These are phyloP conservation scores for Cystobasidium slooffiae DNA, from an alignment of 1,284 basidiomycete genomes.

Conservation along the genomic window DNA sequence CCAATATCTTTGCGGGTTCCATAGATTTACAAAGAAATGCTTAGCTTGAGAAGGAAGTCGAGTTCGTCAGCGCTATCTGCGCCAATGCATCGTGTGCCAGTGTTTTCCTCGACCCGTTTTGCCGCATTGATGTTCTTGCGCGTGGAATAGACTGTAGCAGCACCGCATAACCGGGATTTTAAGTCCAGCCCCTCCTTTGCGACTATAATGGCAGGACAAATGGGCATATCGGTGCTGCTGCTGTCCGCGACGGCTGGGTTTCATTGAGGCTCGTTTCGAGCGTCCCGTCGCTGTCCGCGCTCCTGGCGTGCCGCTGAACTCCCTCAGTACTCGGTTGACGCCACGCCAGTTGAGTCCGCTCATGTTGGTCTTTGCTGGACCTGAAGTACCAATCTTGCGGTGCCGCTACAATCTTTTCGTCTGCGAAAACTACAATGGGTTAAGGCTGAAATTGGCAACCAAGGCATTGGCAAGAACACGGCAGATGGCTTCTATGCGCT, in stretches of 20 bases:
- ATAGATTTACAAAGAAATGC: neutral
- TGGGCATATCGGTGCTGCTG: conserved; percentile 3
- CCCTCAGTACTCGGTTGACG: too few relatives aligned
- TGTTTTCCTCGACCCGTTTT: conserved; percentile 1
- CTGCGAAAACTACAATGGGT: neutral
- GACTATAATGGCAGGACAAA: neutral
- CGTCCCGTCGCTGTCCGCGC: too few relatives aligned
- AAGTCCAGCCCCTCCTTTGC: neutral
- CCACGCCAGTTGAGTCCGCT: too few relatives aligned
- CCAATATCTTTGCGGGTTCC: neutral
- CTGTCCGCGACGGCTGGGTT: conserved; percentile 4
- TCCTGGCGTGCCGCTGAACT: too few relatives aligned
- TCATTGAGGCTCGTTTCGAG: too few relatives aligned
- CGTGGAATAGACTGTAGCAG: neutral
- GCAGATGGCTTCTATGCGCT: conserved; percentile 11
- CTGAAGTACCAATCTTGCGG: too few relatives aligned
- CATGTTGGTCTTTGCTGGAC: too few relatives aligned
- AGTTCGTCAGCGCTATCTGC: conserved; percentile 6
- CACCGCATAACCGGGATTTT: neutral
- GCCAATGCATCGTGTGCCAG: neutral
- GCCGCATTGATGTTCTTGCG: neutral
- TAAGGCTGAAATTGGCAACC: conserved; percentile 14
- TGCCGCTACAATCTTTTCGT: neutral
- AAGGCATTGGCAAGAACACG: conserved; percentile 9
- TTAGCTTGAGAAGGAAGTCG: neutral